Conservation (phyloP, 306 rosid species). For the Sicyos baderoa region DNA sequence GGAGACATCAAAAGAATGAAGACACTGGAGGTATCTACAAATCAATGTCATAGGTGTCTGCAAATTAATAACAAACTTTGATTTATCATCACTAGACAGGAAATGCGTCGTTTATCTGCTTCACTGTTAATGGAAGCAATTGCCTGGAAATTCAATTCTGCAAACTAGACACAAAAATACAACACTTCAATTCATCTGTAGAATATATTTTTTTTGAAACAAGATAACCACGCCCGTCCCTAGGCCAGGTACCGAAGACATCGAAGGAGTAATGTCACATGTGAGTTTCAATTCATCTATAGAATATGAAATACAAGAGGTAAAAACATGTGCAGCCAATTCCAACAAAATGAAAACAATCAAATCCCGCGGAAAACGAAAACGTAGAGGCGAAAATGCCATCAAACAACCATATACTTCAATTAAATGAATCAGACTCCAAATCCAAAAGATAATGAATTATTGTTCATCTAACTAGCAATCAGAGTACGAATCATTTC, state of each 20-base stretch:
- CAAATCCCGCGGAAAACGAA: neutral
- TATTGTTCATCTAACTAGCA: neutral
- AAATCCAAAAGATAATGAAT: neutral
- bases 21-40: too few species aligned
- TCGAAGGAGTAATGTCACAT: too few species aligned
- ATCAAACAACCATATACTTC: neutral
- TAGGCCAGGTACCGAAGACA: too few species aligned
- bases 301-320: neutral
- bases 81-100: constrained; percentile 46
- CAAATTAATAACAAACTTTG: constrained; percentile 36
- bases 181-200: neutral
- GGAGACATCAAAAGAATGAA: too few species aligned
- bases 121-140: constrained; percentile 70
- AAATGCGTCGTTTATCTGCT: constrained; percentile 46
- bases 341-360: neutral
- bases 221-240: too few species aligned
- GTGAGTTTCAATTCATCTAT: neutral
- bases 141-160: constrained; percentile 65
- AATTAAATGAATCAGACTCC: neutral
- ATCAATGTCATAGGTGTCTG: too few species aligned
- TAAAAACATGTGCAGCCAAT: neutral
- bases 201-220: too few species aligned
- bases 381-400: neutral
- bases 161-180: constrained; percentile 12
- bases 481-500: neutral